These are phyloP conservation scores for Xylaria bambusicola DNA, from an alignment of 495 filamentous ascomycete species.

Conservation along the genomic window DNA sequence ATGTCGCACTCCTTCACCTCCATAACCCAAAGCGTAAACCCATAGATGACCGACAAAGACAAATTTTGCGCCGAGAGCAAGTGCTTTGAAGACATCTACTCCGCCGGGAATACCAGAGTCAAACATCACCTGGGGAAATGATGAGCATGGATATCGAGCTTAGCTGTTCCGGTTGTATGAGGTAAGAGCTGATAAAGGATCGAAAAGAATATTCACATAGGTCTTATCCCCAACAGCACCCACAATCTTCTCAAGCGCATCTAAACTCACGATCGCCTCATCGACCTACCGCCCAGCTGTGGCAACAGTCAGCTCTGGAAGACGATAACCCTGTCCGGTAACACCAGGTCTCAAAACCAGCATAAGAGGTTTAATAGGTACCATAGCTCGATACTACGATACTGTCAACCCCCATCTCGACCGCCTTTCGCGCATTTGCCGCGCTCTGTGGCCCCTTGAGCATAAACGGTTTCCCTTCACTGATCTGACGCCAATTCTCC, in stretches of 20 bases:
- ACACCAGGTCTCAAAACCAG: too few species aligned
- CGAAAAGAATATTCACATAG: slow-evolving; percentile 21
- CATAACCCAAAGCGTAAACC: slow-evolving; percentile 63
- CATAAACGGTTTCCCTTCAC: slow-evolving; percentile 56
- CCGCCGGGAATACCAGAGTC: slow-evolving; percentile 62
- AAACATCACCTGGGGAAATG: slow-evolving; percentile 56
- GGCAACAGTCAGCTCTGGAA: too few species aligned
- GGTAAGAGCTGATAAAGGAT: slow-evolving; percentile 5
- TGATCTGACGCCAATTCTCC: slow-evolving; percentile 53
- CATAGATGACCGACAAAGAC: slow-evolving; percentile 64
- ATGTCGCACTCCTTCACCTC: slow-evolving; percentile 63
- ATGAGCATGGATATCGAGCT: background rate
- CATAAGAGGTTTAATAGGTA: too few species aligned
- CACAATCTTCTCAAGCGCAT: slow-evolving; percentile 65
- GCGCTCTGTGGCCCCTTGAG: slow-evolving; percentile 61
- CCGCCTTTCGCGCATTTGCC: slow-evolving; percentile 54
- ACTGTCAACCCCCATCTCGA: slow-evolving; percentile 55
- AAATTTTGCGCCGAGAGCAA: slow-evolving; percentile 65
- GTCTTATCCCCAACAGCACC: slow-evolving; percentile 38
- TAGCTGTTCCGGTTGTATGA: slow-evolving; percentile 40
- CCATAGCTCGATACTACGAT: slow-evolving; percentile 65
- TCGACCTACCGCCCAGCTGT: slow-evolving; percentile 66
- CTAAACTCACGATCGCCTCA: slow-evolving; percentile 61
- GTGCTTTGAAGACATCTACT: slow-evolving; percentile 62
- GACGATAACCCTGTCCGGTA: too few species aligned